A percentile compares a stretch with the other conserved stretches of the same genome.
Evolutionary conservation across 106 monocot species (phyloP).

Genomic region (Dendrobium officinale): DNA sequence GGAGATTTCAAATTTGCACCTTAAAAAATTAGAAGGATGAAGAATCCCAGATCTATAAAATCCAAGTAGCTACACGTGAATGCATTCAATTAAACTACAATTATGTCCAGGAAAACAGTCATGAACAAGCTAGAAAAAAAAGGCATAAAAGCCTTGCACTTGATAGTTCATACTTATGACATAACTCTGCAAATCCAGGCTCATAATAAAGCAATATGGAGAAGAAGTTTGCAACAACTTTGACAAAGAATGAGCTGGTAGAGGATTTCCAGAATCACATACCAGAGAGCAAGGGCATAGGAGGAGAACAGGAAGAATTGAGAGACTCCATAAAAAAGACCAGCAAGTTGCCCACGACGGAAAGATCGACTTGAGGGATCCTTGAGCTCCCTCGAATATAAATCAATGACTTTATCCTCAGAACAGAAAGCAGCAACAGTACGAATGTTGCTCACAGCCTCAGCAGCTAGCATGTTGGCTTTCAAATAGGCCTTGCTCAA

Average conservation of each 20-base stretch:
- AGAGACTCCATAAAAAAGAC: slow-evolving; percentile 81
- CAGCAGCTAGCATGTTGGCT: slow-evolving; percentile 96
- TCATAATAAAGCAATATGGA: background rate
- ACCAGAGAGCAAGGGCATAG: slow-evolving; percentile 87
- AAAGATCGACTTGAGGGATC: slow-evolving; percentile 63
- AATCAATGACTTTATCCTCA: slow-evolving; percentile 78
- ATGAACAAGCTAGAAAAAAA: background rate
- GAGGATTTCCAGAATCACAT: slow-evolving; percentile 6
- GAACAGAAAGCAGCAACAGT: slow-evolving; percentile 95
- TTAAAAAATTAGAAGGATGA: too few species aligned
- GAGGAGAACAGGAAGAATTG: slow-evolving; percentile 95
- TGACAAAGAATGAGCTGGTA: background rate
- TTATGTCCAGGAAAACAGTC: background rate
- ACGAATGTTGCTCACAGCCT: slow-evolving; percentile 92
- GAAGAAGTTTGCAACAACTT: too few species aligned
- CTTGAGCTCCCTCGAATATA: slow-evolving; percentile 65
- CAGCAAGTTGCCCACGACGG: slow-evolving; percentile 72
- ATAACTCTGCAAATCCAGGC: background rate
- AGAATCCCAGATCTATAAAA: too few species aligned
- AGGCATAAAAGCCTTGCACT: background rate
- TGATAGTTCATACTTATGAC: background rate
- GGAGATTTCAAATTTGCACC: too few species aligned
- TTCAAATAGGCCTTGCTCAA: slow-evolving; percentile 75
- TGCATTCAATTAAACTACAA: too few species aligned
- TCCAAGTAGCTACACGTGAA: too few species aligned